phyloP scores from a whole-genome alignment of 306 rosid species.

The Oxytropis ochrocephala region DNA sequence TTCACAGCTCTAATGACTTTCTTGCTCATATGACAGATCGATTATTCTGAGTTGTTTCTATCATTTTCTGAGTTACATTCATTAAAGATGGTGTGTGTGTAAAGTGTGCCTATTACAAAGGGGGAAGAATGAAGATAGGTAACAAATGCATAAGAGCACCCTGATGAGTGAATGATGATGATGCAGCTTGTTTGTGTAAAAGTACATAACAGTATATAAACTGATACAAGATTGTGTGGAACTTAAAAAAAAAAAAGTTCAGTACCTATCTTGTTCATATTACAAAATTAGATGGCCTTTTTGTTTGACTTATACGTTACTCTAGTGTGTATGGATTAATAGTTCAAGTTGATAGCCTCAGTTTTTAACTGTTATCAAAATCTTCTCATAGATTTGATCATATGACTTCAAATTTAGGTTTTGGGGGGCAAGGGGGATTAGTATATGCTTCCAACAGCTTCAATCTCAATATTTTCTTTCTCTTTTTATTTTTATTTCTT shows the following conservation, averaged over 20 bases:
- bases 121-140: constrained; percentile 9
- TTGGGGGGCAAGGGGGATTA: background rate
- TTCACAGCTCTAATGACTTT: constrained; percentile 31
- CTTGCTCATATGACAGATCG: constrained; percentile 34
- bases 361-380: background rate
- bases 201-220: constrained; percentile 11
- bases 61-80: background rate
- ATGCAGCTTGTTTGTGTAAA: constrained; percentile 26
- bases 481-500: background rate
- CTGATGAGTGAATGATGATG: constrained; percentile 19
- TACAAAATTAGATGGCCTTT: constrained; percentile 23
- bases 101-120: background rate
- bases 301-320: background rate
- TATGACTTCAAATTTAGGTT: background rate
- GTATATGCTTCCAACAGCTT: background rate
- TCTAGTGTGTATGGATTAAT: constrained; percentile 21
- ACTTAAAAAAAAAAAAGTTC: constrained; percentile 5
- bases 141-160: background rate
- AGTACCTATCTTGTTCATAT: constrained; percentile 24
- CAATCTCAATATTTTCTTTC: background rate
- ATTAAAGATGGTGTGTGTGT: background rate
- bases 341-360: background rate
- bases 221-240: constrained; percentile 20
- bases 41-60: background rate
- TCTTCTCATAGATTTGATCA: background rate